Percentiles rank a stretch among this genome's conserved stretches.
These are phyloP conservation scores for Pichia pseudocactophila DNA, from an alignment of 805 yeast species.

Conservation along the genomic window DNA sequence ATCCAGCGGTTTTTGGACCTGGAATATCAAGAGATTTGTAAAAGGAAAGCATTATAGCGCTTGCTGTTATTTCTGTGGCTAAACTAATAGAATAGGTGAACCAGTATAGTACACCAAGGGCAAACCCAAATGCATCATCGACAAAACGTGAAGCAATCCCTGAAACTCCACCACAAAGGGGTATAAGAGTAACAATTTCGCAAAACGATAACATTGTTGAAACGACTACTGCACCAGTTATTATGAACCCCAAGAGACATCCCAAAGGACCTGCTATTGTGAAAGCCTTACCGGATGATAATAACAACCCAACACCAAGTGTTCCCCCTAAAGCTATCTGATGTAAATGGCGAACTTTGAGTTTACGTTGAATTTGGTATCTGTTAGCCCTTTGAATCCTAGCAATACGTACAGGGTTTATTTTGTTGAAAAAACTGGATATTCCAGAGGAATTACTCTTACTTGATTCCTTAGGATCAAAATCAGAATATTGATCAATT, in stretches of 20 bases:
- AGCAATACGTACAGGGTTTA: conserved; percentile 10
- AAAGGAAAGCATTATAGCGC: conserved; percentile 65
- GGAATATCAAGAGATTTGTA: conserved; percentile 49
- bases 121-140: conserved; percentile 70
- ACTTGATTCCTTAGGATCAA: conserved; percentile 7
- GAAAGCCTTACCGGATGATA: conserved; percentile 65
- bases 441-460: neutral
- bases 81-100: conserved; percentile 61
- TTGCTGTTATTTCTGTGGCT: conserved; percentile 76
- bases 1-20: conserved; percentile 50
- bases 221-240: conserved; percentile 58
- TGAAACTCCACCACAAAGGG: conserved; percentile 71
- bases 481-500: conserved; percentile 13
- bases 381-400: conserved; percentile 15
- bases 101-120: conserved; percentile 69
- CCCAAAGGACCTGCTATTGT: conserved; percentile 74
- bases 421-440: conserved; percentile 1
- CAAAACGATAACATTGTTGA: conserved; percentile 69
- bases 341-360: conserved; percentile 60
- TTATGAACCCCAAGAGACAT: conserved; percentile 53
- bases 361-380: conserved; percentile 42
- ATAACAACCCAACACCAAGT: conserved; percentile 64
- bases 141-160: conserved; percentile 69
- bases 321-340: conserved; percentile 77
- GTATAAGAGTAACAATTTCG: conserved; percentile 73